Percentiles rank a stretch among this genome's conserved stretches.
These are phyloP conservation scores for Fusarium sarcochroum DNA, from an alignment of 2,329 filamentous ascomycete genomes.

Conservation along the genomic window DNA sequence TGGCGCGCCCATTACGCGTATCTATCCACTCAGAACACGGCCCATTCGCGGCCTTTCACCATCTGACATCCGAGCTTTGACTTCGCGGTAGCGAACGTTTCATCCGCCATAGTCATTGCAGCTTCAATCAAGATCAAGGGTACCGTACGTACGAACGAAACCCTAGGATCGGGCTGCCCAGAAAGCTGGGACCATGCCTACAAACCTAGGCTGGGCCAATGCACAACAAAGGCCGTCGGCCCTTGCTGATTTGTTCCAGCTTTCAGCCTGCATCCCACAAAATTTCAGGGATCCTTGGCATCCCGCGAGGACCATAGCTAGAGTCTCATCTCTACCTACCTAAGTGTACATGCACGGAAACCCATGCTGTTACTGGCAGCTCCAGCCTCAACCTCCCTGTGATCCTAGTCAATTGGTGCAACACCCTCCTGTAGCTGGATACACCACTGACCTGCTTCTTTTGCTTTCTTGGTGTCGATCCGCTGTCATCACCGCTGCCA, in stretches of 20 bases:
- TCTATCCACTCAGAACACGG: conserved; percentile 9
- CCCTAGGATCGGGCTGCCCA: conserved; percentile 28
- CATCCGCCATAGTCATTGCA: conserved; percentile 23
- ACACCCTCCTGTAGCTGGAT: conserved; percentile 36
- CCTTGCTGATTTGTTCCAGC: conserved; percentile 31
- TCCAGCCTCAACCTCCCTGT: conserved; percentile 28
- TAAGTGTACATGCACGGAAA: conserved; percentile 4
- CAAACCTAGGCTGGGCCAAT: conserved; percentile 10
- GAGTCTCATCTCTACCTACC: conserved; percentile 6
- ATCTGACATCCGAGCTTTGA: conserved; percentile 29
- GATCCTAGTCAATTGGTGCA: conserved; percentile 25
- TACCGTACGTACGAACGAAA: conserved; percentile 15
- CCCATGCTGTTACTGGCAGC: conserved; percentile 29
- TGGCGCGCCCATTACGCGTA: conserved; percentile 24
- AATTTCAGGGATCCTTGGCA: conserved; percentile 20
- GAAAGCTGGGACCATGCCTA: conserved; percentile 30
- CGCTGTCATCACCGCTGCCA: conserved; percentile 24
- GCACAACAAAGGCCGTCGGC: conserved; percentile 30
- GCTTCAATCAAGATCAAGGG: conserved; percentile 22
- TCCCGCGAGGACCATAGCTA: conserved; percentile 11
- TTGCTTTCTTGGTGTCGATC: conserved; percentile 19
- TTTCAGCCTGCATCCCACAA: conserved; percentile 29
- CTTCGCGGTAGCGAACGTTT: conserved; percentile 28
- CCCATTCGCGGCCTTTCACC: conserved; percentile 22
- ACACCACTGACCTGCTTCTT: conserved; percentile 33